phyloP scores from a whole-genome alignment of 2,329 filamentous ascomycete genomes.

The Paraphaeosphaeria sporulosa region DNA sequence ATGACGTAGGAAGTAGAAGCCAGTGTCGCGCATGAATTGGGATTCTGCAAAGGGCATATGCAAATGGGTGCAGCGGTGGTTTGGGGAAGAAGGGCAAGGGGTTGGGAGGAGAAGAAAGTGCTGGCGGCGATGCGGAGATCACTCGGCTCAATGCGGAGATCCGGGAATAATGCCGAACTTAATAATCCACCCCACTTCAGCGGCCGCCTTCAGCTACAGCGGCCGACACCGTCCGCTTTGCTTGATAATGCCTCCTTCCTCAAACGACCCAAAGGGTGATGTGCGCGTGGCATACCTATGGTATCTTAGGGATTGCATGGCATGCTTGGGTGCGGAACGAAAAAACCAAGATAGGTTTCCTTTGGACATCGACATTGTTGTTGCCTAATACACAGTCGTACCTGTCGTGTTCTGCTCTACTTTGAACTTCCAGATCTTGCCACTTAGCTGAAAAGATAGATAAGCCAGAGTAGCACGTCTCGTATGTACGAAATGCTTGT shows the following conservation, averaged over 20 bases:
- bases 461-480: not conserved
- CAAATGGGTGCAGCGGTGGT: not conserved
- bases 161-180: not conserved
- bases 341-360: not conserved
- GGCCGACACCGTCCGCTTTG: not conserved
- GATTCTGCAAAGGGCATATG: not conserved
- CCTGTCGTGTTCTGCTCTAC: not conserved
- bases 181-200: not conserved
- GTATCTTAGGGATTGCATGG: no score
- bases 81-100: not conserved
- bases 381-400: not conserved
- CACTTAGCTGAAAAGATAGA: not conserved
- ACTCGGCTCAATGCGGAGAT: not conserved
- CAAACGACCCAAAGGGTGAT: no score
- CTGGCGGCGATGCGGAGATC: not conserved
- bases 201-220: not conserved
- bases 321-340: no score
- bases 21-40: not conserved
- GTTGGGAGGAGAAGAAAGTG: not conserved
- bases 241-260: not conserved
- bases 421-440: not conserved
- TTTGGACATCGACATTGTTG: not conserved
- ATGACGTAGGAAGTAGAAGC: constrained; percentile 13
- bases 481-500: not conserved
- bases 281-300: no score